phyloP scores from a whole-genome alignment of 345 rosid genomes.

The Eutrema yunnanense region DNA sequence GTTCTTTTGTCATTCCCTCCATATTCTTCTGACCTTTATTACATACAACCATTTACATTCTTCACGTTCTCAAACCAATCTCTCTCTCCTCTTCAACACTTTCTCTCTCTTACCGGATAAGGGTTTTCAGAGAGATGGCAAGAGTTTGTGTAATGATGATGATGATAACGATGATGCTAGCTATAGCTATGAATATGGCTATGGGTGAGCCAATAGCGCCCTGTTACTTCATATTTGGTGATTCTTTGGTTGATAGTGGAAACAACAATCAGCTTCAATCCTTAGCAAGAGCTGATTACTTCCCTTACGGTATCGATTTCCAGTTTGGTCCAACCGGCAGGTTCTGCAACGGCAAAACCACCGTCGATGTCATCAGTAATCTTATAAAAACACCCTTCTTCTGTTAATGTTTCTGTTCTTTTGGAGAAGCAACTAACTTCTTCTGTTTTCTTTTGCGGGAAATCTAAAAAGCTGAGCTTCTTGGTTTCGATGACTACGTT shows the following conservation, averaged over 20 bases:
- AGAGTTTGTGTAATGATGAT: constrained; percentile 17
- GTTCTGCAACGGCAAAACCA: constrained; percentile 70
- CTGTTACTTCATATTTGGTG: constrained; percentile 77
- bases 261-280: constrained; percentile 64
- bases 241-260: constrained; percentile 80
- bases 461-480: constrained; percentile 39
- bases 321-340: constrained; percentile 64
- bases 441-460: background rate
- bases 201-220: constrained; percentile 54
- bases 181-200: constrained; percentile 20
- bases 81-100: background rate
- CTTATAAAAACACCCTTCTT: background rate
- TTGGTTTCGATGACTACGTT: constrained; percentile 60
- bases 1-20: constrained; percentile 20
- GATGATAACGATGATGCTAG: background rate
- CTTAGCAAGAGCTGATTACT: constrained; percentile 62
- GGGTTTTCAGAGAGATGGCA: constrained; percentile 9
- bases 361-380: constrained; percentile 69
- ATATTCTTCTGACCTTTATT: constrained; percentile 9
- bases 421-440: background rate
- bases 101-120: constrained; percentile 2
- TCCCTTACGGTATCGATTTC: constrained; percentile 88
- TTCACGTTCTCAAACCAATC: constrained; percentile 24
- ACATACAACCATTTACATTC: constrained; percentile 20
- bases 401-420: background rate